Percentiles rank a stretch among this genome's conserved stretches.
Evolutionary conservation across 2,329 filamentous ascomycete species (phyloP).

Genomic region (Phaeophleospora eucalypticola): DNA sequence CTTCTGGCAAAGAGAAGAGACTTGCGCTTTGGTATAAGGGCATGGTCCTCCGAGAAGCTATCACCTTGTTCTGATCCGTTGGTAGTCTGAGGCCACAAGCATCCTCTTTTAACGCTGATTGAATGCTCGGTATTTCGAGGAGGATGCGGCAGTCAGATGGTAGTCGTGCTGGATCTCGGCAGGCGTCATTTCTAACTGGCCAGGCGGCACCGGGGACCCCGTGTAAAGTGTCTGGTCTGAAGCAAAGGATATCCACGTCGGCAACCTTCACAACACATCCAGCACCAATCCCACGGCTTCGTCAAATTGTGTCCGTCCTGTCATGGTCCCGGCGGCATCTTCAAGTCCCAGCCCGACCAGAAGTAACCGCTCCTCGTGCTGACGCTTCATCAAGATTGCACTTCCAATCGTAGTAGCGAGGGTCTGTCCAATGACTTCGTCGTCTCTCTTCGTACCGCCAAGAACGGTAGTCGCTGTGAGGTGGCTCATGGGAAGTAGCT

Average conservation of each 20-base stretch:
- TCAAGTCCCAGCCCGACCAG: conserved; percentile 57
- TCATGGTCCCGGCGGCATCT: conserved; percentile 27
- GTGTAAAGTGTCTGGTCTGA: no score
- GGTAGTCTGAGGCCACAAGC: no score
- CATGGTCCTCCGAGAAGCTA: no score
- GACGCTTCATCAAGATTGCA: conserved; percentile 66
- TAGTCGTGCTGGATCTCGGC: no score
- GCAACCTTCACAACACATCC: conserved; percentile 22
- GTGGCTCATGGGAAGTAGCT: conserved; percentile 70
- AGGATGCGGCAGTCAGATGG: no score
- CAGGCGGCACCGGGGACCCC: no score
- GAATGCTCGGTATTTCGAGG: no score
- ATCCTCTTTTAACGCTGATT: no score
- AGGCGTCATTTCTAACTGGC: no score
- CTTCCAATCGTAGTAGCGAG: conserved; percentile 87
- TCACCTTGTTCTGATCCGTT: no score
- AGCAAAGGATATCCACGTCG: not conserved
- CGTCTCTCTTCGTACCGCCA: conserved; percentile 74
- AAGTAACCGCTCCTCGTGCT: conserved; percentile 57
- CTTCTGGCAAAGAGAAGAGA: no score
- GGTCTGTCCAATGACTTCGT: conserved; percentile 74
- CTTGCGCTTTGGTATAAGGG: no score
- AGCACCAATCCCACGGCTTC: conserved; percentile 33
- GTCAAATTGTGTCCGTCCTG: conserved; percentile 39
- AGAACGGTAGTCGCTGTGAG: conserved; percentile 83